These are phyloP conservation scores for Coffea eugenioides DNA, from an alignment of 257 asterid species.

Conservation along the genomic window DNA sequence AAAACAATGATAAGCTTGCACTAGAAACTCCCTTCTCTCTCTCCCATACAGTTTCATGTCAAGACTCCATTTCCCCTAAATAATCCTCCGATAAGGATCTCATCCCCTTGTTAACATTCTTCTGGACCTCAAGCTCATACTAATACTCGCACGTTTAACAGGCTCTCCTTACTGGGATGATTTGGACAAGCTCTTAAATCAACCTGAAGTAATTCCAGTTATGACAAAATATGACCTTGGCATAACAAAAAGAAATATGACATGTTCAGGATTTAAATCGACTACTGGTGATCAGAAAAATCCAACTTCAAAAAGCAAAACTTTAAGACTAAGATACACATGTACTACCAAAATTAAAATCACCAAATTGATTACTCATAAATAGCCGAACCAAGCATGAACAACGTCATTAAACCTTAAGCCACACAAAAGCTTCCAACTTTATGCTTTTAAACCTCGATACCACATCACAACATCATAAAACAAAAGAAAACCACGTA, in stretches of 20 bases:
- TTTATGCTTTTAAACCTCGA: constrained; percentile 1
- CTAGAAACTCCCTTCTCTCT: background rate
- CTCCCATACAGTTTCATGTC: background rate
- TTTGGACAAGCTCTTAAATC: background rate
- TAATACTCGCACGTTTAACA: background rate
- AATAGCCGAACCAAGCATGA: constrained; percentile 7
- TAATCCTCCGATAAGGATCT: background rate
- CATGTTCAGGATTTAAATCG: background rate
- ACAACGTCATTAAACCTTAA: background rate
- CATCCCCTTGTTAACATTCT: background rate
- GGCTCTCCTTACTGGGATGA: background rate
- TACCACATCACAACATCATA: background rate
- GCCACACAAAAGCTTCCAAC: constrained; percentile 7
- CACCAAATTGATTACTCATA: background rate
- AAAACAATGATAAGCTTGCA: background rate
- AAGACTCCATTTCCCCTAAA: background rate
- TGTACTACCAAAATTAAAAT: too few relatives aligned
- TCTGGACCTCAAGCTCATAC: background rate
- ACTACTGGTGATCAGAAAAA: constrained; percentile 11
- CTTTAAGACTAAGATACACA: constrained; percentile 1
- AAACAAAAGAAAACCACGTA: background rate
- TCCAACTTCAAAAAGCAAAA: background rate
- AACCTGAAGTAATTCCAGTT: background rate
- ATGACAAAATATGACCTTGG: background rate
- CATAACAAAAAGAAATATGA: background rate